Percentiles rank a stretch among this genome's conserved stretches.
Evolutionary conservation across 2,329 filamentous ascomycete species (phyloP).

Genomic region (Endocalyx cinctus): DNA sequence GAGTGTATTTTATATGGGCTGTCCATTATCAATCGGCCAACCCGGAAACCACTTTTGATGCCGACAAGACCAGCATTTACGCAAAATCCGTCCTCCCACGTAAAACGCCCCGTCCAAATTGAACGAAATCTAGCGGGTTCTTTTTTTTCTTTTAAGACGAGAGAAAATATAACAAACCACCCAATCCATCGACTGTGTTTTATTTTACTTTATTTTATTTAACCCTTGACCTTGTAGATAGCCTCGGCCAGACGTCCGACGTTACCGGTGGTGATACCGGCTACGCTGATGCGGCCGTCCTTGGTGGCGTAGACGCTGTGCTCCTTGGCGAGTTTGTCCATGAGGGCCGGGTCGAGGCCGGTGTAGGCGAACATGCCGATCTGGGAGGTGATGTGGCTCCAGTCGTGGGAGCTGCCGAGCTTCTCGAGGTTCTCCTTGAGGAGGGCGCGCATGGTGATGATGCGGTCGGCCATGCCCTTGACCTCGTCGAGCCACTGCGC

Average conservation of each 20-base stretch:
- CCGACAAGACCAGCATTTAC: too few species aligned
- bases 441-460: conserved; percentile 95
- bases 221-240: conserved; percentile 79
- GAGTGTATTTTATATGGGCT: too few species aligned
- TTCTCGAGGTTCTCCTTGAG: conserved; percentile 94
- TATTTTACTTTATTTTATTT: conserved; percentile 17
- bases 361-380: conserved; percentile 99
- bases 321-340: conserved; percentile 87
- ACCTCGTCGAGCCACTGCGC: conserved; percentile 94
- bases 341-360: conserved; percentile 83
- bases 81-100: too few species aligned
- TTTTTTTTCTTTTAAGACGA: too few species aligned
- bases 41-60: too few species aligned
- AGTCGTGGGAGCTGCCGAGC: conserved; percentile 93
- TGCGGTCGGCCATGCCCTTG: conserved; percentile 98
- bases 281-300: conserved; percentile 81
- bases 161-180: too few species aligned
- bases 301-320: conserved; percentile 97
- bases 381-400: conserved; percentile 97
- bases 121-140: too few species aligned
- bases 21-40: too few species aligned
- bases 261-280: conserved; percentile 76
- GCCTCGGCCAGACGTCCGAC: conserved; percentile 76
- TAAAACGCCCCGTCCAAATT: too few species aligned
- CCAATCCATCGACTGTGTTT: not conserved